phyloP scores from a whole-genome alignment of 306 rosid species.

The Vigna reflexopilosa region DNA sequence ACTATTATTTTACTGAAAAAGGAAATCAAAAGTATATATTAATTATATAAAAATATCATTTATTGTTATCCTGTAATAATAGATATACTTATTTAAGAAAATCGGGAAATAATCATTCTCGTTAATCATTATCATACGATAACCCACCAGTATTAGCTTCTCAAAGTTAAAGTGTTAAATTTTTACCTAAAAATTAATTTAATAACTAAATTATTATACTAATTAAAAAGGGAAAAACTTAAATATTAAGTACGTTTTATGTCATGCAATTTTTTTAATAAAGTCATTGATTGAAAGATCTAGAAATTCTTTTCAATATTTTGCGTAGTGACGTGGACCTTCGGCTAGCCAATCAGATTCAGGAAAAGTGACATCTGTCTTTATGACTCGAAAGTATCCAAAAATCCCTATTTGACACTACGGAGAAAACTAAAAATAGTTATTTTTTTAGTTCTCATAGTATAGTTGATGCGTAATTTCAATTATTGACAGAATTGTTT shows the following conservation, averaged over 20 bases:
- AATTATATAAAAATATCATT: background rate
- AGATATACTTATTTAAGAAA: background rate
- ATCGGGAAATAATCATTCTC: background rate
- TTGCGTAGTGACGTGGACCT: slow-evolving; percentile 5
- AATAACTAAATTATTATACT: background rate
- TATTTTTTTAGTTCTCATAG: background rate
- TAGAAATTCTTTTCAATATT: slow-evolving; percentile 19
- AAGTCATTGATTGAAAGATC: background rate
- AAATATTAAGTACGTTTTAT: background rate
- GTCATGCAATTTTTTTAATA: background rate
- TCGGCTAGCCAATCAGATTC: slow-evolving; percentile 39
- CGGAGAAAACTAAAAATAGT: background rate
- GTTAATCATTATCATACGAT: too few species aligned
- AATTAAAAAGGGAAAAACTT: background rate
- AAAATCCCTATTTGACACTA: slow-evolving; percentile 46
- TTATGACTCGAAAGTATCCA: slow-evolving; percentile 47
- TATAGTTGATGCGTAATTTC: background rate
- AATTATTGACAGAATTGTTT: background rate
- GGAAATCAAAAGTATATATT: background rate
- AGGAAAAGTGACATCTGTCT: slow-evolving; percentile 41
- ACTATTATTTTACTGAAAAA: too few species aligned
- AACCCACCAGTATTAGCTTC: background rate
- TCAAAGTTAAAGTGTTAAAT: background rate
- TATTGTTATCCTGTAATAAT: background rate
- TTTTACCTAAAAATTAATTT: background rate